These are phyloP conservation scores for Cornus florida DNA, from an alignment of 148 eudicot genomes.

Conservation along the genomic window DNA sequence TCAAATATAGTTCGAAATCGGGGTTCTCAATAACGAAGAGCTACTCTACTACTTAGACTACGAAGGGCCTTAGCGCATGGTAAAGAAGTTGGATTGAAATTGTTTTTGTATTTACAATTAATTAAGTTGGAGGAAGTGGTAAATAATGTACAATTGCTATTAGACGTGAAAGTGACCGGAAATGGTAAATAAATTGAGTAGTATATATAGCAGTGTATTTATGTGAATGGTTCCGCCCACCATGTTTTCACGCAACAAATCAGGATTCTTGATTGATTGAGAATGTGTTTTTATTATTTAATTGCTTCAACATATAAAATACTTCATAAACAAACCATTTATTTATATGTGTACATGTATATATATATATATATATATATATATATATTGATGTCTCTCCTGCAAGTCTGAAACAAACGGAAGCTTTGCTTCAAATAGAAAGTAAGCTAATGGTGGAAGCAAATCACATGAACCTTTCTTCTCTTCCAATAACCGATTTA, in stretches of 20 bases:
- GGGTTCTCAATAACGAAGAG: no score
- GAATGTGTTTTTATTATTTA: background rate
- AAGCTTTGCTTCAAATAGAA: slow-evolving; percentile 23
- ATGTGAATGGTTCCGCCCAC: background rate
- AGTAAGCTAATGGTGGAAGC: background rate
- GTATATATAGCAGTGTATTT: background rate
- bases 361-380: no score
- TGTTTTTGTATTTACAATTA: no score
- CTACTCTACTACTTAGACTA: no score
- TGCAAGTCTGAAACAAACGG: slow-evolving; percentile 21
- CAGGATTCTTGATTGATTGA: slow-evolving; percentile 8
- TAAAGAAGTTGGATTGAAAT: no score
- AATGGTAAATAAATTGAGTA: no score
- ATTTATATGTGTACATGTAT: background rate
- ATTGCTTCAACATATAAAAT: background rate
- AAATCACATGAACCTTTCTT: background rate
- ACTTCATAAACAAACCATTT: background rate
- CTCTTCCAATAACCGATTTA: background rate
- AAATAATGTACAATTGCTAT: no score
- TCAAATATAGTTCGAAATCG: no score
- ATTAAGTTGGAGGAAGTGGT: no score
- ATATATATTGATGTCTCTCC: slow-evolving; percentile 1
- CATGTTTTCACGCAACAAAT: slow-evolving; percentile 12
- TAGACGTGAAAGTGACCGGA: no score
- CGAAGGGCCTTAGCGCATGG: no score